Conservation (phyloP, 2,329 filamentous ascomycete genomes). For the Penicillium nordicum region DNA sequence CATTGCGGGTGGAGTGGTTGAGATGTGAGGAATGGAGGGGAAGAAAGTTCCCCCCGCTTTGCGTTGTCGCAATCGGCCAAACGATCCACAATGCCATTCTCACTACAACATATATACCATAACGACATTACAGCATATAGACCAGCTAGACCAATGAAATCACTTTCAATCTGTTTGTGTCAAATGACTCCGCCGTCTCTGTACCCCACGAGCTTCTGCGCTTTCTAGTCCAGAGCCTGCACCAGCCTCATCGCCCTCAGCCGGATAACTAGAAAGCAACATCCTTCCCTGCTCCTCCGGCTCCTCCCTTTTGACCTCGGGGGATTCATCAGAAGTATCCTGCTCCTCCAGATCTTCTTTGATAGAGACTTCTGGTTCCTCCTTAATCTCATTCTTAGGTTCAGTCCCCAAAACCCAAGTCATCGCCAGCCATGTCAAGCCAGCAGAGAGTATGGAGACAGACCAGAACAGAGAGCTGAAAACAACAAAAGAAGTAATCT, state of each 20-base stretch:
- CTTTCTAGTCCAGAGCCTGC: conserved; percentile 53
- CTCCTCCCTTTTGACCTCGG: conserved; percentile 32
- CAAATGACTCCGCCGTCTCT: conserved; percentile 33
- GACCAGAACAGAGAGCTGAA: conserved; percentile 74
- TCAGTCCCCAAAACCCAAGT: conserved; percentile 38
- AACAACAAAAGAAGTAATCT: conserved; percentile 63
- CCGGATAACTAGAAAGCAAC: conserved; percentile 18
- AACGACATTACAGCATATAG: not conserved
- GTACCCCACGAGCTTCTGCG: conserved; percentile 27
- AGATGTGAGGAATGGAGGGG: conserved; percentile 18
- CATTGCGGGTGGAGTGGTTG: conserved; percentile 34
- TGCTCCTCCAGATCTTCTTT: conserved; percentile 19
- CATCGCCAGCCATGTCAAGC: conserved; percentile 61
- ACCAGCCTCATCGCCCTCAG: conserved; percentile 44
- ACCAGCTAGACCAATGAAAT: not conserved
- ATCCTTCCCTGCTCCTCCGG: conserved; percentile 3
- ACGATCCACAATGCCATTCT: not conserved
- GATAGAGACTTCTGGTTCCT: conserved; percentile 20
- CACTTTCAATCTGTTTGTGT: conserved; percentile 15
- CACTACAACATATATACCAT: not conserved
- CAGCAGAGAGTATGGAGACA: conserved; percentile 66
- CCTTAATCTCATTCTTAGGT: conserved; percentile 30
- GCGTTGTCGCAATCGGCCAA: conserved; percentile 1
- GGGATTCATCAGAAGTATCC: conserved; percentile 18
- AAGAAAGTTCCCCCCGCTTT: conserved; percentile 18